These are phyloP conservation scores for Colletotrichum sp. DNA, from an alignment of 2,329 filamentous ascomycete species.

Conservation along the genomic window DNA sequence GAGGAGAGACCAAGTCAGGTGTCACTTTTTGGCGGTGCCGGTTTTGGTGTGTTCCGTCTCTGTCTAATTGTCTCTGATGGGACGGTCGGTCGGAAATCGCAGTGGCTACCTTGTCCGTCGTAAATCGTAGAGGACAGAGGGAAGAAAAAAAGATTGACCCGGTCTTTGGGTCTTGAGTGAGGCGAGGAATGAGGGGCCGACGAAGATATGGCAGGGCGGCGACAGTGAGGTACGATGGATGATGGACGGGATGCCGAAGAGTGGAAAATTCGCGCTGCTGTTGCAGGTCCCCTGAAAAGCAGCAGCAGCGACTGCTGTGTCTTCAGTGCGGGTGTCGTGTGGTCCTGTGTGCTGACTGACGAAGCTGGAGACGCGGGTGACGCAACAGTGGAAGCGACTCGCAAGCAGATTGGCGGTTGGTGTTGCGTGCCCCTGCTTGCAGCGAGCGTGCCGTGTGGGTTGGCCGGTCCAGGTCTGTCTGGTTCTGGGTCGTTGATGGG, in stretches of 20 bases:
- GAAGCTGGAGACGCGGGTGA: conserved; percentile 15
- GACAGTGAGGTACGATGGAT: not conserved
- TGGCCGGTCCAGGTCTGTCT: not conserved
- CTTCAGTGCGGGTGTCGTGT: not conserved
- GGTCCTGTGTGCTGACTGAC: not conserved
- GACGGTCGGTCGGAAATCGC: not conserved
- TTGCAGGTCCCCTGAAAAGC: not conserved
- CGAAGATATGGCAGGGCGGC: not conserved
- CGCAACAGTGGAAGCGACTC: conserved; percentile 7
- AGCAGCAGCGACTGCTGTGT: not conserved
- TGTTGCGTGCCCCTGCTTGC: conserved; percentile 3
- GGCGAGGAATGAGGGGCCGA: not conserved
- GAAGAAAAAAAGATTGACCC: not conserved
- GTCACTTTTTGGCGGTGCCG: not conserved
- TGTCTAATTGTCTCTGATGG: not conserved
- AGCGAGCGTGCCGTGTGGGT: conserved; percentile 3
- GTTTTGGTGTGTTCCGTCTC: not conserved
- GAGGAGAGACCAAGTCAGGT: not conserved
- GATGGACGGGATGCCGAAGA: not conserved
- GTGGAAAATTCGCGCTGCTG: not conserved
- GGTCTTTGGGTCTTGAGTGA: not conserved
- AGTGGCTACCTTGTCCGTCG: not conserved
- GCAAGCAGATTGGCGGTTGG: conserved; percentile 3
- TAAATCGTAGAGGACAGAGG: not conserved
- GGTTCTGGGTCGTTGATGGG: conserved; percentile 2